phyloP scores from a whole-genome alignment of 129 eudicot genomes.

The Pseudognaphalium luteoalbum region DNA sequence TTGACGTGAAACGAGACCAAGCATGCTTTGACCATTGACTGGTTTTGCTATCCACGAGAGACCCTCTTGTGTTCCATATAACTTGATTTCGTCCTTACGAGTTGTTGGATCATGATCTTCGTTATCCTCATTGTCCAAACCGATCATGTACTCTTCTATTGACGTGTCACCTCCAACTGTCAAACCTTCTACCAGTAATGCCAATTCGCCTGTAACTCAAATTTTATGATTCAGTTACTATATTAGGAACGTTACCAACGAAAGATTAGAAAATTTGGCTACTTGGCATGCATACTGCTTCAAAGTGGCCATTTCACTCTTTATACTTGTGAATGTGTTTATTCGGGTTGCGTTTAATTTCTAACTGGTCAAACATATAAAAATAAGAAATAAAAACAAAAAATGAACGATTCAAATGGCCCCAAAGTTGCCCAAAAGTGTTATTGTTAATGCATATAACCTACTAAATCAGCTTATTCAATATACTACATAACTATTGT shows the following conservation, averaged over 20 bases:
- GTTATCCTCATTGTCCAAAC: slow-evolving; percentile 40
- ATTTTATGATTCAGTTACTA: neutral
- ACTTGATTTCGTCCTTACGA: slow-evolving; percentile 51
- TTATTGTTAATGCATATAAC: too few species aligned
- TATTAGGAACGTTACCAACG: neutral
- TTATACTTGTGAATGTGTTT: neutral
- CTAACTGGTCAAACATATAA: neutral
- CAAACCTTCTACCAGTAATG: slow-evolving; percentile 71
- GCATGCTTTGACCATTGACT: slow-evolving; percentile 48
- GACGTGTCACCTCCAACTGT: slow-evolving; percentile 63
- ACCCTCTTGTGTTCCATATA: slow-evolving; percentile 59
- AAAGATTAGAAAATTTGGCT: neutral
- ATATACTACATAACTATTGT: too few species aligned
- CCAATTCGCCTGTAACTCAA: slow-evolving; percentile 58
- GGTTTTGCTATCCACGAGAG: slow-evolving; percentile 77
- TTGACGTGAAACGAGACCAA: slow-evolving; percentile 51
- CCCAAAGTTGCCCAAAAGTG: neutral
- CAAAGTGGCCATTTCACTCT: too few species aligned
- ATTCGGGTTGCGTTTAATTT: neutral
- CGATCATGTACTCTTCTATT: slow-evolving; percentile 62
- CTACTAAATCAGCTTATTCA: too few species aligned
- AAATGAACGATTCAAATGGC: neutral
- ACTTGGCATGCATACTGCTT: neutral
- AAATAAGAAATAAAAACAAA: neutral
- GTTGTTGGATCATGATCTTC: slow-evolving; percentile 48